phyloP scores from a whole-genome alignment of 2,329 filamentous ascomycete species.

The Xylariaceae sp. region DNA sequence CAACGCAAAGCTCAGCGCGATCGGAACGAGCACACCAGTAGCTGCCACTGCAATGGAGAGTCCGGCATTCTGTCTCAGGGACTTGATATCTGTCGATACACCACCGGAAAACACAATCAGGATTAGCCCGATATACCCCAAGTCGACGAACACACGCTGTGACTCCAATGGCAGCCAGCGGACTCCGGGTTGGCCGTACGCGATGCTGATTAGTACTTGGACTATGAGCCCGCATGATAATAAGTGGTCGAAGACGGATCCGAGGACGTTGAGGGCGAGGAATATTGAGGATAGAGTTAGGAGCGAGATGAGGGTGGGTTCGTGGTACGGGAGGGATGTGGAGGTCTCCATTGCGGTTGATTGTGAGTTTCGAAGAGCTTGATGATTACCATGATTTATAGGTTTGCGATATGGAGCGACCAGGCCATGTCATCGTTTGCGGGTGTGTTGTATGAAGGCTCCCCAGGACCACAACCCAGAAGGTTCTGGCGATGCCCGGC shows the following conservation, averaged over 20 bases:
- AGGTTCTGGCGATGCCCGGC: too few relatives aligned
- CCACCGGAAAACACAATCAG: conserved; percentile 65
- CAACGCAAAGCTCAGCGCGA: conserved; percentile 15
- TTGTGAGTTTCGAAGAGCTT: too few relatives aligned
- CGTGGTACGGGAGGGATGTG: conserved; percentile 52
- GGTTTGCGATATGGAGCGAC: too few relatives aligned
- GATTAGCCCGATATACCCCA: conserved; percentile 72
- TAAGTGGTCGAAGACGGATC: conserved; percentile 52
- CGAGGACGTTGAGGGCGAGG: conserved; percentile 56
- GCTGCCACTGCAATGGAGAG: conserved; percentile 60
- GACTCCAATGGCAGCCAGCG: conserved; percentile 49
- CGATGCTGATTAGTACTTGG: conserved; percentile 66
- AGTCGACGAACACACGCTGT: conserved; percentile 49
- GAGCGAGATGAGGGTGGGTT: conserved; percentile 56
- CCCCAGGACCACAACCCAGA: too few relatives aligned
- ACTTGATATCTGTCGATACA: conserved; percentile 49
- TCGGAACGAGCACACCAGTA: conserved; percentile 52
- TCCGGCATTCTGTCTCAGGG: conserved; percentile 55
- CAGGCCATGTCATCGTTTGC: too few relatives aligned
- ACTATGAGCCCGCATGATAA: conserved; percentile 70
- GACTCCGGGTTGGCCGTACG: conserved; percentile 64
- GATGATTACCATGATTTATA: too few relatives aligned
- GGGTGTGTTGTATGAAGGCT: too few relatives aligned
- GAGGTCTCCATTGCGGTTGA: too few relatives aligned
- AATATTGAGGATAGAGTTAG: conserved; percentile 60